Evolutionary conservation across 805 yeast species (phyloP), one percentile per base, ranked within the genome.

Genomic region (Torulaspora gathmanii): DNA sequence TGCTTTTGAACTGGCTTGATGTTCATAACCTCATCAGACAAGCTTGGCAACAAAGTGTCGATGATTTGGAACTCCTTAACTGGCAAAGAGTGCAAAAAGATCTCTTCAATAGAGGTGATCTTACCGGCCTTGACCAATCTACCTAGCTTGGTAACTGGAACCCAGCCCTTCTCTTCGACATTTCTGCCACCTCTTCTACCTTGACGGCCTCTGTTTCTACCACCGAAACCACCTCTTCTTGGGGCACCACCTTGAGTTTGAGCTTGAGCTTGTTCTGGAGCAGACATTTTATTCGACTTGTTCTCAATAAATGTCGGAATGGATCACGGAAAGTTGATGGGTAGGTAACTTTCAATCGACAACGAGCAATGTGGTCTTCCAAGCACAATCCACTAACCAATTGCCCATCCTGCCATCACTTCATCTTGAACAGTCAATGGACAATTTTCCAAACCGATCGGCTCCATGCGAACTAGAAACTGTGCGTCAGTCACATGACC

Each of bases 61-160:
- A 93, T 86, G 81, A 93, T 86, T 82, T 93, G 98, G 86, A 77
- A 90, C 81, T 93, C 99, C 90, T 93, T 93, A 75, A 93, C 93
- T 72, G 99, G 98, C 70, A 93, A 82, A 70, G 99, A 84, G 90
- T 93, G 97, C 72, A 91, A 80, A 93, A 89, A 93, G 80, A 93
- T 87, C 81, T 93, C 96, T 81, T 93, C 99, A 67, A 93, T 78
- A 69, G 95, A 76, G 72, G 90, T 75, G 77, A 93, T 81, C 85
- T 93, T 91, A 75, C 96, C 96, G 69, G 97, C 96, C 81, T 89
- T 88, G 64, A 93, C 99, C 70, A 93, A 84, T 85, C 99, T 91
- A 78, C 99, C 99, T 73, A 93, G 86, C 84, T 93, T 93, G 93
- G 99, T 93, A 73, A 93, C 98, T 79, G 99, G 99, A 68, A 82